Evolutionary conservation across 352 stramenopile genomes (phyloP), one percentile per base, ranked within the genome.

Genomic region (Pythium graminicola): DNA sequence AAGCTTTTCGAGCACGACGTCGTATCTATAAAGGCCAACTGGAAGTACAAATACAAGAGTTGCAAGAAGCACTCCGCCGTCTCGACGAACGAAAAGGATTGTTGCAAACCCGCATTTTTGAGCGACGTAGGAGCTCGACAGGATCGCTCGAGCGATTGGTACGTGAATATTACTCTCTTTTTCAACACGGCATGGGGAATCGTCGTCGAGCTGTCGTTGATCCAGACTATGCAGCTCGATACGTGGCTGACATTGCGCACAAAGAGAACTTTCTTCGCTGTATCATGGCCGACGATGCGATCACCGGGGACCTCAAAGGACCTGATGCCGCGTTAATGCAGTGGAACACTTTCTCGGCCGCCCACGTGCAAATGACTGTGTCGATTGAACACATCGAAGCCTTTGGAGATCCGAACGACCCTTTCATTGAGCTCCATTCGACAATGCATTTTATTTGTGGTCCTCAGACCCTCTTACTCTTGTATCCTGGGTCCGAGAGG

Each of bases 221-320:
- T 23, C n/a, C 26, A 19, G 33, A 38, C 6, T 49, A 54, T 33
- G 43, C 42, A n/a, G 9, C n/a, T 3, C 39, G 36, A 6, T 41
- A 31, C 20, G 26, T 29, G 3, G 22, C 44, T 44, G 45, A 49
- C 8, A 31, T 43, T 20, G 38, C 35, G 7, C 55, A 62, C 45
- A 53, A 62, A 24, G 54, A 55, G 16, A 49, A 50, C 29, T 62
- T 62, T n/a, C 32, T 62, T 8, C 54, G 31, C 19, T 41, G 17
- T 26, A 27, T 62, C n/a, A 62, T 62, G 54, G 38, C 17, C 6
- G 46, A 50, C 17, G 38, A 62, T 27, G 47, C 41, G 3, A 16
- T 36, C 5, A 62, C 54, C 2, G 54, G 54, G 2, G 54, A 62
- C 35, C 36, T 62, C 17, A 29, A 56, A n/a, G 54, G 54, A n/a